Evolutionary conservation across 73 alveolate genomes (phyloP), one percentile per base, ranked within the genome.

Genomic region (Paramecium caudatum): DNA sequence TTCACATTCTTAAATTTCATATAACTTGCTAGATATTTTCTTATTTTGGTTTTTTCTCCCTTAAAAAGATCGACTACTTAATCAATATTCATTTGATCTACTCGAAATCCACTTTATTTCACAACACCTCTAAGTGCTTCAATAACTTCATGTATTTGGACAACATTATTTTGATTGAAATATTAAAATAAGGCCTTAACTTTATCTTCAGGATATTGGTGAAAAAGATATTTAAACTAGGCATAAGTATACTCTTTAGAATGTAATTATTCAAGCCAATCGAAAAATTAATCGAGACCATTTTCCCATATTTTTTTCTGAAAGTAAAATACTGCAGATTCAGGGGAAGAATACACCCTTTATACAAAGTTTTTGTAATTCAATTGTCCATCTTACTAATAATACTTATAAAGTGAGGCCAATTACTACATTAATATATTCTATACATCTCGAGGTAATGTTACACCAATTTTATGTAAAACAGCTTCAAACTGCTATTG

Each of bases 61-160:
- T 37, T 68, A 68, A 15, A 68, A 30, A 34, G 25, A 10, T 68
- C 84, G n/a, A 68, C 34, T 16, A 68, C 21, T 37, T 68, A 37
- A 34, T 68, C 47, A 3, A 37, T 32, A 37, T 68, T 68, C 30
- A 68, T 32, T 5, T 33, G 19, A 30, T 68, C 84, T 3, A 68
- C 50, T 15, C 34, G 25, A 6, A 68, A 68, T 2, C 61, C 84
- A 34, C 50, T 34, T 13, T 34, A 49, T 15, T 34, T 68, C 10
- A 68, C 50, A 15, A 37, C 61, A 10, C 84, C 84, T 68, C 84
- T 68, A 68, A 68, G 37, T 15, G 84, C 84, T 37, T 68, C 84
- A 10, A 68, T 32, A 12, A 68, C 84, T 5, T 68, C 84, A 12
- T 68, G 34, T 7, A 68, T 68, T 34, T 16, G 19, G 1, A 68